Evolutionary conservation across 225 moss, liverwort and hornwort species (phyloP), one percentile per base, ranked within the genome.

Genomic region (Physcomitrium patens): DNA sequence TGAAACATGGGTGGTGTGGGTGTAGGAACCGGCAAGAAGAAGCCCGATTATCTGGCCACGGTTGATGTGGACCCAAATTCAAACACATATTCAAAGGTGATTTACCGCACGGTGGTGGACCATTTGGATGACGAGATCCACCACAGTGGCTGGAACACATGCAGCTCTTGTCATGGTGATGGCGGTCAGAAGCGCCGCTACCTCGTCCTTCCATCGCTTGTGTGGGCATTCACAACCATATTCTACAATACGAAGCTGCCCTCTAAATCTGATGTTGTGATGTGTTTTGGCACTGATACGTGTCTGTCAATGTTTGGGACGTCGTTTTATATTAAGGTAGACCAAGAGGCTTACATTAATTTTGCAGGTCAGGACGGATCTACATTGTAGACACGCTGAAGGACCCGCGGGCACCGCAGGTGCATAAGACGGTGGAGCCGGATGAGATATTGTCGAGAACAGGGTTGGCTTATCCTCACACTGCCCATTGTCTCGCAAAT

Each of bases 121-220:
- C 83, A 99, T 64, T 68, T 99, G 74, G 76, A 82, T 70, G 97
- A 99, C 73, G 97, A 99, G 63, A 83, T 99, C 73, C 97, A 99
- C 75, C 97, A 99, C 82, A 94, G 93, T 76, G 97, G 97, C 31
- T 99, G 97, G 95, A 99, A 99, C 65, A 89, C 97, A 9, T 99
- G 97, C 85, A 99, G 97, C 79, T 99, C 97, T 58, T 99, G 97
- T 85, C 93, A 99, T 64, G 79, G 69, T 24, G 89, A 99, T 82
- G 69, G 90, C 42, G 90, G 91, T 9, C 89, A 85, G 75, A 81
- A 95, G 81, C 94, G 97, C 60, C 97, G 97, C 58, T 95, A 85
- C 72, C 94, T 99, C 56, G 80, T 99, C 71, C 93, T 99, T 61
- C 97, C 97, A 68, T 84, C 85, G 53, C 80, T 99, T 58, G 78